phyloP scores from a whole-genome alignment of 805 yeast species.

The Priceomyces carsonii region DNA sequence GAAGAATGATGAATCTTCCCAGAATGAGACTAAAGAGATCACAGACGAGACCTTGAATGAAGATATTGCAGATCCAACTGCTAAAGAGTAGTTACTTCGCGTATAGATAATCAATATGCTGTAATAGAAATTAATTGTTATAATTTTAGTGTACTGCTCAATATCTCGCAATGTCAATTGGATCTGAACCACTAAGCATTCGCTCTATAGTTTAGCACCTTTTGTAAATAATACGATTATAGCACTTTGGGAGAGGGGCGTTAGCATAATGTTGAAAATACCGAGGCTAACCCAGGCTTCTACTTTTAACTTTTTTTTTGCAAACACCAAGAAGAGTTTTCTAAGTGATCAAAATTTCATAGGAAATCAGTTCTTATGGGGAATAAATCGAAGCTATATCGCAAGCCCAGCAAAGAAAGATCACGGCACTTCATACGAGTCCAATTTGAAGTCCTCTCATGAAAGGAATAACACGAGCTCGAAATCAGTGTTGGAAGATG shows the following conservation, averaged over 20 bases:
- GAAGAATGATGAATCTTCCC: constrained; percentile 30
- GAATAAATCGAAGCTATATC: constrained; percentile 9
- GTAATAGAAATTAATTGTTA: no score
- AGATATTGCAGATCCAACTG: constrained; percentile 7
- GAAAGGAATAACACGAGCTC: neutral
- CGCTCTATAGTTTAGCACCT: no score
- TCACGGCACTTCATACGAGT: constrained; percentile 1
- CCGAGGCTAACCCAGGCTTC: constrained; percentile 23
- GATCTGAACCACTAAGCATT: no score
- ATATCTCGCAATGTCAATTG: no score
- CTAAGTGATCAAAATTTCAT: constrained; percentile 34
- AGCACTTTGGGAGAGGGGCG: no score
- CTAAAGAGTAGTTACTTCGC: constrained; percentile 10
- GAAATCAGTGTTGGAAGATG: constrained; percentile 29
- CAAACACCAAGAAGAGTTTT: constrained; percentile 32
- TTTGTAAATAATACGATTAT: no score
- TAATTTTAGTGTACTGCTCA: no score
- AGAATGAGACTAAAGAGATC: constrained; percentile 30
- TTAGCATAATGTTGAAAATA: constrained; percentile 10
- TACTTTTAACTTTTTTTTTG: constrained; percentile 37
- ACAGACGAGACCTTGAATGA: constrained; percentile 16
- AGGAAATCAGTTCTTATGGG: constrained; percentile 26
- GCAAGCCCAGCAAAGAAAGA: constrained; percentile 10
- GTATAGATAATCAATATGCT: no score
- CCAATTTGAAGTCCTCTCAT: neutral